Conservation (phyloP, 208 protist genomes). For the Trypanosoma caninum region DNA sequence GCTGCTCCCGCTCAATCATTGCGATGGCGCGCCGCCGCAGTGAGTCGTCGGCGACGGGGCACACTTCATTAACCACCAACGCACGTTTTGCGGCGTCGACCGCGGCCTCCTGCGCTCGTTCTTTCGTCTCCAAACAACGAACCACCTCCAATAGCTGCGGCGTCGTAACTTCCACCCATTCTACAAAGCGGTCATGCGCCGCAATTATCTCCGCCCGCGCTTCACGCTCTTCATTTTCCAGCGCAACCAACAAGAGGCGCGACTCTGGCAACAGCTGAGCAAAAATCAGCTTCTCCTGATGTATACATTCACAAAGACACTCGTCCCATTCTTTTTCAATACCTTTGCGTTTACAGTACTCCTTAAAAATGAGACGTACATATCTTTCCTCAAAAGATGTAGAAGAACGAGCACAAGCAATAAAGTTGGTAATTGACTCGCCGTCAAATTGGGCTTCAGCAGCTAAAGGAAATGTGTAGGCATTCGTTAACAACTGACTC, state of each 20-base stretch:
- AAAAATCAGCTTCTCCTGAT: conserved; percentile 26
- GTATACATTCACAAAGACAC: conserved; percentile 2
- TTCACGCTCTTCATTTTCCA: conserved; percentile 28
- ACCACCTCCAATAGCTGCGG: conserved; percentile 63
- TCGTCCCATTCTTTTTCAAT: conserved; percentile 43
- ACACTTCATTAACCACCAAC: conserved; percentile 24
- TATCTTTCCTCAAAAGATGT: conserved; percentile 33
- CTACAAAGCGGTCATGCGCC: conserved; percentile 49
- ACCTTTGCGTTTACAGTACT: conserved; percentile 72
- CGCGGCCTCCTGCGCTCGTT: conserved; percentile 34
- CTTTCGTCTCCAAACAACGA: conserved; percentile 27
- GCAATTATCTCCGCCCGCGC: conserved; percentile 27
- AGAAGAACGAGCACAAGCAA: not conserved
- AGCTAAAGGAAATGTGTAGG: not conserved
- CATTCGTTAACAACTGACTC: not conserved
- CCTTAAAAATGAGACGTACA: conserved; percentile 61
- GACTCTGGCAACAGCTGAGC: conserved; percentile 44
- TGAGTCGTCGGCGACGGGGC: not conserved
- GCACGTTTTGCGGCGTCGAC: conserved; percentile 59
- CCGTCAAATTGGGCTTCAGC: not conserved
- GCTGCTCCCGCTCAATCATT: conserved; percentile 73
- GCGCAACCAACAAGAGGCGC: conserved; percentile 20
- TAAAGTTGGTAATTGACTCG: conserved; percentile 4
- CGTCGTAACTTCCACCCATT: conserved; percentile 49
- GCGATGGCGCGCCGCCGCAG: conserved; percentile 63